Conservation (phyloP, 2,329 filamentous ascomycete species). For the Beauveria medogensis region DNA sequence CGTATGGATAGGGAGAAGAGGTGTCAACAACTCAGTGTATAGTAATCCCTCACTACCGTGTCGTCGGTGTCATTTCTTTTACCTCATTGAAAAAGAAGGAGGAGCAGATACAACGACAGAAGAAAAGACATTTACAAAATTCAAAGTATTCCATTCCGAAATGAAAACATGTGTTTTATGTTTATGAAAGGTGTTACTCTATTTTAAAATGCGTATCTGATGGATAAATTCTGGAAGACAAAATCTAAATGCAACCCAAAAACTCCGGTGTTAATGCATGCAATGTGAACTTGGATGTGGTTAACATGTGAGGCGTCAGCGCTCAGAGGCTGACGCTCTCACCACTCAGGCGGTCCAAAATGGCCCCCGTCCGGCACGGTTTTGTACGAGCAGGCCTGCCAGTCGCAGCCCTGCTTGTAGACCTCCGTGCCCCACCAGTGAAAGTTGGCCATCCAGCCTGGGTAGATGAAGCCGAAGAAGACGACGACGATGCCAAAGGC, state of each 20-base stretch:
- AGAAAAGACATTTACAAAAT: not conserved
- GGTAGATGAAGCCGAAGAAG: constrained; percentile 82
- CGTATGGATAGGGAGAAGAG: not conserved
- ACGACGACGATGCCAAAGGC: constrained; percentile 77
- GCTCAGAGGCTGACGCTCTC: not conserved
- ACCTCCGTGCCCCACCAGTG: constrained; percentile 86
- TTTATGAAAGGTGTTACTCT: not conserved
- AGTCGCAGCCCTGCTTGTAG: constrained; percentile 78
- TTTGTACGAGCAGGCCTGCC: constrained; percentile 68
- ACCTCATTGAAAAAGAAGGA: not conserved
- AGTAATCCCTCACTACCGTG: constrained; percentile 23
- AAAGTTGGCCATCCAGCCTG: constrained; percentile 64
- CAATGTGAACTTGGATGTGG: not conserved
- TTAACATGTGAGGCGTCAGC: not conserved
- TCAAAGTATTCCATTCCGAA: not conserved
- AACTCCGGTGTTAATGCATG: not conserved
- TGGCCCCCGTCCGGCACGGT: constrained; percentile 52
- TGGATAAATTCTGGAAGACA: not conserved
- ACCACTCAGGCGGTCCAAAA: constrained; percentile 61
- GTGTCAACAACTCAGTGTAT: constrained; percentile 21
- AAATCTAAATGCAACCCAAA: not conserved
- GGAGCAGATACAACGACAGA: not conserved
- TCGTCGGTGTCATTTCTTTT: not conserved
- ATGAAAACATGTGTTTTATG: not conserved
- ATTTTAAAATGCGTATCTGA: not conserved